Evolutionary conservation across 129 eudicot genomes (phyloP).

Genomic region (Ambrosia trifida): DNA sequence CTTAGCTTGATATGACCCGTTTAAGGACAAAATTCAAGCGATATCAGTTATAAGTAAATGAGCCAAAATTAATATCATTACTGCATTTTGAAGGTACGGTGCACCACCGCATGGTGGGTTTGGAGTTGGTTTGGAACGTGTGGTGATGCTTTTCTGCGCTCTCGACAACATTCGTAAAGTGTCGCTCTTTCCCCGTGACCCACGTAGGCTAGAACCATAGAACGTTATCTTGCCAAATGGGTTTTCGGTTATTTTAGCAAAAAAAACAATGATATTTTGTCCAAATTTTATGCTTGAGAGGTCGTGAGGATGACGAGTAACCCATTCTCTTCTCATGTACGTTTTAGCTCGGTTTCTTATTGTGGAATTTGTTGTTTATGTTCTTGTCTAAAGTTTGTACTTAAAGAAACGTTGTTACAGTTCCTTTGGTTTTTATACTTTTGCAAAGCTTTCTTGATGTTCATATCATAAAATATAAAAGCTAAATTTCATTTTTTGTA

Average conservation of each 20-base stretch:
- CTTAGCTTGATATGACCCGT: neutral
- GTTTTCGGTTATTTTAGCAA: neutral
- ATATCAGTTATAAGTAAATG: neutral
- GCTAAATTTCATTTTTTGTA: too few species aligned
- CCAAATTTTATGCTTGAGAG: neutral
- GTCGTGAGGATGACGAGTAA: neutral
- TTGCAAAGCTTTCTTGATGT: too few species aligned
- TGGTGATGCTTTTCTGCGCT: slow-evolving; percentile 75
- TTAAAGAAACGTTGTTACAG: neutral
- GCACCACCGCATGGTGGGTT: slow-evolving; percentile 80
- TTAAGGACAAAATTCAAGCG: neutral
- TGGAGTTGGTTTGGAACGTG: slow-evolving; percentile 79
- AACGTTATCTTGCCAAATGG: neutral
- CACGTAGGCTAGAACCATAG: slow-evolving; percentile 62
- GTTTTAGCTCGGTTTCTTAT: neutral
- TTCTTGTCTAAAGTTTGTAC: neutral
- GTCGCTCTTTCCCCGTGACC: slow-evolving; percentile 77
- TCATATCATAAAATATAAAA: too few species aligned
- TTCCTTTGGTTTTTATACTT: too few species aligned
- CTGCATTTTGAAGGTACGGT: slow-evolving; percentile 52
- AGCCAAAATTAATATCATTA: neutral
- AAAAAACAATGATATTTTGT: neutral
- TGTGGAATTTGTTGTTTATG: slow-evolving; percentile 19
- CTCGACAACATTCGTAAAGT: slow-evolving; percentile 71
- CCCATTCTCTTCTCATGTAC: slow-evolving; percentile 11